Evolutionary conservation across 768 basidiomycete species (phyloP).

Genomic region (Paxillus involutus): DNA sequence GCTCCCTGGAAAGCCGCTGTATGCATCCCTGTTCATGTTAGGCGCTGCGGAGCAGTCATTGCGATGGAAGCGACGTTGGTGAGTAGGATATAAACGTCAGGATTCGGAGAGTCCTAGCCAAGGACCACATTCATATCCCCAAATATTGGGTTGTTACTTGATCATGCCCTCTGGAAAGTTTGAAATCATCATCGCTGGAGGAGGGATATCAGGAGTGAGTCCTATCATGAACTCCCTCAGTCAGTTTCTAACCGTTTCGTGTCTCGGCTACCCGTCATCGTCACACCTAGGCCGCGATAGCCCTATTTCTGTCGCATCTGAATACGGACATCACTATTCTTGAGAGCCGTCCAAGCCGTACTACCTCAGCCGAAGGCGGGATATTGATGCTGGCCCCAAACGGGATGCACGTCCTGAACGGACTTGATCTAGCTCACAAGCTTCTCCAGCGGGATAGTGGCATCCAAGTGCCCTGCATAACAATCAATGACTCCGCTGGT

Average conservation of each 20-base stretch:
- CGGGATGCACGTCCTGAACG: conserved; percentile 28
- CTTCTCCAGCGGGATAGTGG: conserved; percentile 24
- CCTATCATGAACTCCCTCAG: neutral
- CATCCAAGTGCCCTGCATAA: conserved; percentile 17
- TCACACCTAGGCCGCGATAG: conserved; percentile 15
- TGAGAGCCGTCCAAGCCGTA: conserved; percentile 20
- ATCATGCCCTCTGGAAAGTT: conserved; percentile 15
- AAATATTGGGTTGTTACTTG: neutral
- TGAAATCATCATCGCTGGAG: conserved; percentile 28
- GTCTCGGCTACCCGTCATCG: neutral
- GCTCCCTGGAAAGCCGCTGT: neutral
- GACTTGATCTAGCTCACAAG: conserved; percentile 22
- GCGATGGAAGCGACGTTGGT: neutral
- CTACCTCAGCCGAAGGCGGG: conserved; percentile 19
- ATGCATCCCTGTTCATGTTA: neutral
- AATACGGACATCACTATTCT: conserved; percentile 18
- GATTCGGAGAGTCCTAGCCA: neutral
- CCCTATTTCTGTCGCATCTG: conserved; percentile 27
- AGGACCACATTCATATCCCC: neutral
- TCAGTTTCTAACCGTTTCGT: neutral
- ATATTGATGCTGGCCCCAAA: conserved; percentile 30
- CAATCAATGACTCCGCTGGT: conserved; percentile 22
- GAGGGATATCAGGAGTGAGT: conserved; percentile 28
- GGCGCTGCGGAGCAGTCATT: neutral
- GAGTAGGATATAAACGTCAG: neutral